A percentile compares a stretch with the other conserved stretches of the same genome.
These are phyloP conservation scores for Microdochium paspali DNA, from an alignment of 2,329 filamentous ascomycete genomes.

Conservation along the genomic window DNA sequence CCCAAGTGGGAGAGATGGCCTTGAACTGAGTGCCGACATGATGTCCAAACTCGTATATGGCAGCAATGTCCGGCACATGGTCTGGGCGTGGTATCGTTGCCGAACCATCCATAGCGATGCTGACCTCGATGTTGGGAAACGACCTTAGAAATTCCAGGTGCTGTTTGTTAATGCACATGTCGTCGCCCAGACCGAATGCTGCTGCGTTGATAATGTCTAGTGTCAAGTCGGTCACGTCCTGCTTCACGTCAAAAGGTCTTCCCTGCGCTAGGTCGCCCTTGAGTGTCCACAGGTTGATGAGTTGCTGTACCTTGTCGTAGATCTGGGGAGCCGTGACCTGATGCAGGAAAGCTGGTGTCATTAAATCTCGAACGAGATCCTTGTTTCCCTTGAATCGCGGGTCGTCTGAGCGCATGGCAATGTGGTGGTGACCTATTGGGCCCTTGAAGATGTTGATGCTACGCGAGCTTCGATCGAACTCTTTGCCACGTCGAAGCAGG, in stretches of 20 bases:
- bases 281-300: constrained; percentile 23
- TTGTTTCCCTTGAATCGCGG: constrained; percentile 21
- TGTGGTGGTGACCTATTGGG: constrained; percentile 18
- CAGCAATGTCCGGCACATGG: constrained; percentile 7
- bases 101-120: constrained; percentile 3
- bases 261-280: constrained; percentile 18
- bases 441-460: constrained; percentile 10
- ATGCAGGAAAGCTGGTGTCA: constrained; percentile 25
- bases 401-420: constrained; percentile 20
- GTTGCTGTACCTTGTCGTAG: constrained; percentile 17
- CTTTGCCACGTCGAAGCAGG: constrained; percentile 16
- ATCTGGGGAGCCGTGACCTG: constrained; percentile 24
- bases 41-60: constrained; percentile 5
- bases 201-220: constrained; percentile 25
- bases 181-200: constrained; percentile 18
- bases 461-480: constrained; percentile 20
- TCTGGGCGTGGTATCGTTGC: constrained; percentile 7
- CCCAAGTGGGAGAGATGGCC: constrained; percentile 3
- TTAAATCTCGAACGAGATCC: constrained; percentile 23
- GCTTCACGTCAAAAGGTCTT: constrained; percentile 19
- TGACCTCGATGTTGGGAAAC: not conserved
- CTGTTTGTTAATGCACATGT: constrained; percentile 7
- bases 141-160: constrained; percentile 5
- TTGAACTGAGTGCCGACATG: constrained; percentile 10
- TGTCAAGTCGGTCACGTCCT: constrained; percentile 20